These are phyloP conservation scores for Ochromonas danica DNA, from an alignment of 108 stramenopile genomes.

Conservation along the genomic window DNA sequence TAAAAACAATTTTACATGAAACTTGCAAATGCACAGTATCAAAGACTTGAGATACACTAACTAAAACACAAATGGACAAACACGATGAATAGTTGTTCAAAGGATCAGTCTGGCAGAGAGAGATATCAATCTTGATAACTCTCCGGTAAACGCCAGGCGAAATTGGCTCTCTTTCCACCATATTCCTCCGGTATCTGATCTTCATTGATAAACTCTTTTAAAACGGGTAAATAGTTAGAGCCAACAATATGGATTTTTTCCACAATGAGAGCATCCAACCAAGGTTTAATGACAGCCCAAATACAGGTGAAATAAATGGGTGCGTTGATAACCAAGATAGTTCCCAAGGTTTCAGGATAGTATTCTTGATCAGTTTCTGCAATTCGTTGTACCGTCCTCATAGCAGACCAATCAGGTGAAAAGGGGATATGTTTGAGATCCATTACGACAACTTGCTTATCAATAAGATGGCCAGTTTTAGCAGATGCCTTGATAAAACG, in stretches of 20 bases:
- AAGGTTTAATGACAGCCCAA: slow-evolving; percentile 48
- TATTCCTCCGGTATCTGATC: slow-evolving; percentile 40
- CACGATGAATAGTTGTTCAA: neutral
- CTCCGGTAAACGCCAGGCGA: slow-evolving; percentile 23
- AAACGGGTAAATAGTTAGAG: neutral
- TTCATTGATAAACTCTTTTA: slow-evolving; percentile 6
- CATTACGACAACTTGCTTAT: slow-evolving; percentile 24
- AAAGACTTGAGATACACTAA: neutral
- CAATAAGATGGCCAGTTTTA: neutral
- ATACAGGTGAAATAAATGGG: slow-evolving; percentile 43
- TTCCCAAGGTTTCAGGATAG: slow-evolving; percentile 45
- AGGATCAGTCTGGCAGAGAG: neutral
- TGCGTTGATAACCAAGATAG: slow-evolving; percentile 51
- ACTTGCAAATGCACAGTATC: neutral
- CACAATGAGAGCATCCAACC: slow-evolving; percentile 44
- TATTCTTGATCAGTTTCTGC: slow-evolving; percentile 1
- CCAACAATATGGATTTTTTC: slow-evolving; percentile 48
- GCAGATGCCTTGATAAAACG: neutral
- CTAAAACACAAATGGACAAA: neutral
- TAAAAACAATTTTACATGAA: no score
- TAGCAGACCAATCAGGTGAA: neutral
- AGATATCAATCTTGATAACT: neutral
- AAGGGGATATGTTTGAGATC: neutral
- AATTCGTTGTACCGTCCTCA: neutral
- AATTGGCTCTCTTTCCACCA: slow-evolving; percentile 26